A percentile compares a stretch with the other conserved stretches of the same genome.
phyloP scores from a whole-genome alignment of 768 basidiomycete species.

The Termitomyces sp. region DNA sequence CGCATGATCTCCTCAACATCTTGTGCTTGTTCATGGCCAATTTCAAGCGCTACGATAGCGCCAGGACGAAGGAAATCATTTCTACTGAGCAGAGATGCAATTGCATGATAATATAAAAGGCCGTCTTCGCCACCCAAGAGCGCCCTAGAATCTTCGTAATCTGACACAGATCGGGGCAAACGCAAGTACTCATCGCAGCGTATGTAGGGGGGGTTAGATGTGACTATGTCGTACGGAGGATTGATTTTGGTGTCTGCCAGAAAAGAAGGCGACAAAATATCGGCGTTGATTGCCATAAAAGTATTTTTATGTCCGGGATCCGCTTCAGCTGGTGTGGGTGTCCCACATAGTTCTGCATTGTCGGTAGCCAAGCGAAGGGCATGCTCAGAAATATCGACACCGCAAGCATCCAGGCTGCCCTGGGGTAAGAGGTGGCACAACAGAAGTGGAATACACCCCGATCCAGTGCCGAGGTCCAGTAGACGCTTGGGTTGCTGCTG shows the following conservation, averaged over 20 bases:
- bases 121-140: constrained; percentile 68
- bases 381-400: constrained; percentile 61
- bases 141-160: constrained; percentile 78
- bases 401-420: constrained; percentile 49
- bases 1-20: constrained; percentile 56
- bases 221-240: constrained; percentile 69
- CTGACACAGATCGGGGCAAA: constrained; percentile 64
- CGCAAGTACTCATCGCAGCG: constrained; percentile 54
- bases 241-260: constrained; percentile 24
- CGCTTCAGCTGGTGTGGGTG: constrained; percentile 23
- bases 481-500: constrained; percentile 35
- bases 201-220: constrained; percentile 88
- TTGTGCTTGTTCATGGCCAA: constrained; percentile 68
- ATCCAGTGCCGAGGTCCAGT: constrained; percentile 90
- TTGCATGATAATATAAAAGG: constrained; percentile 65
- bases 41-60: constrained; percentile 71
- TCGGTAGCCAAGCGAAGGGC: constrained; percentile 51
- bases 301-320: constrained; percentile 25
- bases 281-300: constrained; percentile 33
- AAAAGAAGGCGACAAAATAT: constrained; percentile 44
- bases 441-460: constrained; percentile 88
- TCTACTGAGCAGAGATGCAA: constrained; percentile 53
- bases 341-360: constrained; percentile 38
- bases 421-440: constrained; percentile 62
- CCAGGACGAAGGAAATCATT: constrained; percentile 45